Evolutionary conservation across 305 asterid species (phyloP).

Genomic region (Fraxinus dipetala): DNA sequence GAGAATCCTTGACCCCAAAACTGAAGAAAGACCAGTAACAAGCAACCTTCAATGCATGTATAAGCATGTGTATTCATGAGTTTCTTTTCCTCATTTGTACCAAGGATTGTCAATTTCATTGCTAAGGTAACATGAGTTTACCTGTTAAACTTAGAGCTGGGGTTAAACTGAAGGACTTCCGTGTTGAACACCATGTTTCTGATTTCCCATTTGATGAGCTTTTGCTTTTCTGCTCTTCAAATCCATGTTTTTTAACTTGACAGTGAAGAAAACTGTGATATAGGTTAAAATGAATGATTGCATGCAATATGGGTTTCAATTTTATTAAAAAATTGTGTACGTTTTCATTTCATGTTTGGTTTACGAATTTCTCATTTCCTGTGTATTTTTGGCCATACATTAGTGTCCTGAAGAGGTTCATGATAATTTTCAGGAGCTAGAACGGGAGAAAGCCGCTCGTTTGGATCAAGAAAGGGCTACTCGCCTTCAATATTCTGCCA

Average conservation of each 20-base stretch:
- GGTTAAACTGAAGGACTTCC: neutral
- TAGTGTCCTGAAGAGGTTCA: conserved; percentile 13
- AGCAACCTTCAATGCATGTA: neutral
- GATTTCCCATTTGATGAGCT: neutral
- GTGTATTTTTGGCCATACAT: neutral
- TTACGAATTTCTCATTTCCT: neutral
- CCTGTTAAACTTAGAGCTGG: neutral
- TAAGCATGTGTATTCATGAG: neutral
- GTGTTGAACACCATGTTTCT: neutral
- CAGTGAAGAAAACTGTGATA: neutral
- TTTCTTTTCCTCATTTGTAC: neutral
- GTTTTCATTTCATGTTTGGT: conserved; percentile 2
- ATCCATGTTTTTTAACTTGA: neutral
- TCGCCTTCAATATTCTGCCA: conserved; percentile 46
- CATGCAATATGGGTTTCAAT: conserved; percentile 3
- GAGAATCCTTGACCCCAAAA: neutral
- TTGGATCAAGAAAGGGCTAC: conserved; percentile 77
- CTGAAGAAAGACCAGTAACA: neutral
- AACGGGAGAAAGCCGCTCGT: conserved; percentile 78
- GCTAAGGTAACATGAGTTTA: neutral
- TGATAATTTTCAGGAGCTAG: conserved; percentile 55
- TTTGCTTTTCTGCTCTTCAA: neutral
- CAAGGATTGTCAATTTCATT: neutral
- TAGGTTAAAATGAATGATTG: conserved; percentile 13
- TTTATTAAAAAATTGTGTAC: neutral